A percentile compares a stretch with the other conserved stretches of the same genome.
Evolutionary conservation across 129 eudicot species (phyloP).

Genomic region (Helianthus tuberosus): DNA sequence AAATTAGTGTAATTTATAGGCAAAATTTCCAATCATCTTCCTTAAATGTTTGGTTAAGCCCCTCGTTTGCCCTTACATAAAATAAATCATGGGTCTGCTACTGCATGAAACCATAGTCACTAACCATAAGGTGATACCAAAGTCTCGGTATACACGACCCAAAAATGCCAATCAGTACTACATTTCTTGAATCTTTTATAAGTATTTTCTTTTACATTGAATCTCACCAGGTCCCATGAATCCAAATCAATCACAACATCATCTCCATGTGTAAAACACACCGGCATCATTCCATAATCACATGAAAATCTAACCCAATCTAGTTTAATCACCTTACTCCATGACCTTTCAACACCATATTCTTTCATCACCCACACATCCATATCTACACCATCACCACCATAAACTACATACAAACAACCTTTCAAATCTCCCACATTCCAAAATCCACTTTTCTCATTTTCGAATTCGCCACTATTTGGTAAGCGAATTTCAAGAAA

Average conservation of each 20-base stretch:
- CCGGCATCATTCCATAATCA: background rate
- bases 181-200: conserved; percentile 10
- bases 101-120: too few relatives aligned
- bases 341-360: conserved; percentile 27
- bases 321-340: conserved; percentile 20
- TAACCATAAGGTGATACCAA: conserved; percentile 19
- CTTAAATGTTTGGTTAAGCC: too few relatives aligned
- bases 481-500: background rate
- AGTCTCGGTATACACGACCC: conserved; percentile 24
- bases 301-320: background rate
- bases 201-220: conserved; percentile 5
- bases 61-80: too few relatives aligned
- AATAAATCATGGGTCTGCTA: too few relatives aligned
- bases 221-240: background rate
- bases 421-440: conserved; percentile 26
- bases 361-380: conserved; percentile 36
- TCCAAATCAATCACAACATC: conserved; percentile 15
- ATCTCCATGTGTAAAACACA: conserved; percentile 22
- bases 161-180: conserved; percentile 10
- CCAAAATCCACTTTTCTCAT: background rate
- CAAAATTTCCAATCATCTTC: too few relatives aligned
- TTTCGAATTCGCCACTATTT: background rate
- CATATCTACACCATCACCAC: conserved; percentile 4
- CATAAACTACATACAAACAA: conserved; percentile 23
- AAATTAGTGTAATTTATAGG: too few relatives aligned